phyloP scores from a whole-genome alignment of 768 basidiomycete genomes.

The Tephrocybe sp. region DNA sequence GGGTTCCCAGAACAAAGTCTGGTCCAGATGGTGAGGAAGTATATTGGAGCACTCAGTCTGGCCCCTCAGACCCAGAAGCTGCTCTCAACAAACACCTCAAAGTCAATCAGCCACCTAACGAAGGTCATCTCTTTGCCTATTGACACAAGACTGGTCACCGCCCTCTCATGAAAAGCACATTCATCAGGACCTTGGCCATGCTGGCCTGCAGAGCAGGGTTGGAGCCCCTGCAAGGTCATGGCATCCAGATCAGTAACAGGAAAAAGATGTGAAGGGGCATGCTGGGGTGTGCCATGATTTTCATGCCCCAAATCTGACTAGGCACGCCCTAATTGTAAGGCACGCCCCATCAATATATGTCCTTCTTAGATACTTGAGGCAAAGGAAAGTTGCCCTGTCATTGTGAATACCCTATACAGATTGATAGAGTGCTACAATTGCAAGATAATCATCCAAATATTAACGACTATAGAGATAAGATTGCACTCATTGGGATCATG shows the following conservation, averaged over 20 bases:
- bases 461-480: too few species aligned
- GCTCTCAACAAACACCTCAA: conserved; percentile 13
- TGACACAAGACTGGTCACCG: background rate
- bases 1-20: conserved; percentile 15
- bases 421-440: too few species aligned
- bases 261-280: too few species aligned
- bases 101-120: conserved; percentile 8
- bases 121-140: conserved; percentile 14
- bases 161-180: conserved; percentile 22
- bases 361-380: too few species aligned
- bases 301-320: too few species aligned
- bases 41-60: conserved; percentile 15
- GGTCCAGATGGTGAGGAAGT: conserved; percentile 16
- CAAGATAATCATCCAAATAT: too few species aligned
- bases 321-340: too few species aligned
- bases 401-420: too few species aligned
- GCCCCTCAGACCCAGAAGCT: conserved; percentile 6
- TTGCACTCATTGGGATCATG: too few species aligned
- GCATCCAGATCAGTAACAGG: conserved; percentile 26
- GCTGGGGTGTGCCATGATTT: too few species aligned
- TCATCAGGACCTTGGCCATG: conserved; percentile 13
- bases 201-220: conserved; percentile 3
- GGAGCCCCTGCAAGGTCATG: conserved; percentile 21
- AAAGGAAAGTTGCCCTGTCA: too few species aligned
- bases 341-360: too few species aligned